Evolutionary conservation across 73 alveolate genomes (phyloP), one percentile per base, ranked within the genome.

Genomic region (Paraurostyla sp.): DNA sequence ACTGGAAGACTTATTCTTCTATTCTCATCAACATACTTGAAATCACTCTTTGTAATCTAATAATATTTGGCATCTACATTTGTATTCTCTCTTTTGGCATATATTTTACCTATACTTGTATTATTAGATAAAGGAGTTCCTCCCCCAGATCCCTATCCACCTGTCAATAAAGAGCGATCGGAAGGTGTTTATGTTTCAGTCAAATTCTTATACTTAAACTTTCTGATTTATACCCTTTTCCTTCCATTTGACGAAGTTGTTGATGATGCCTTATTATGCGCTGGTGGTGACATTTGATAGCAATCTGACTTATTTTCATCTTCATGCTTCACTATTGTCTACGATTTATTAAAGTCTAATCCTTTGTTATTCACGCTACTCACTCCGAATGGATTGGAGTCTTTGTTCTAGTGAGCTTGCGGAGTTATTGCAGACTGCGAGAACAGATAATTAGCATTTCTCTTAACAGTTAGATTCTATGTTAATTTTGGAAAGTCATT

Each of bases 141-240:
- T 2, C 42, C 42, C 4, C 49, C 6, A 59, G n/a, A n/a, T n/a
- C n/a, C n/a, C n/a, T n/a, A n/a, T n/a, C 32, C 13, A 1, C 32
- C 76, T 20, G 82, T 65, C 4, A 38, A 18, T 33, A 65, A 65
- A 2, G 82, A 65, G n/a, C 41, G 35, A 38, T 35, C 41, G 6
- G 82, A 65, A 3, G 82, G 82, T 1, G 82, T 65, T 65, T 65
- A 22, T 20, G 15, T 65, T 40, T 65, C 82, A 65, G 82, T 65
- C 58, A 65, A 65, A 38, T 65, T 65, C 36, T 65, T 65, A 38
- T 65, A 65, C 25, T 65, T 65, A 38, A 38, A 65, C 1, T 58
- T 27, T 30, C 41, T 65, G 9, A 65, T 58, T 22, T 38, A 65
- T 32, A 38, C 59, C 58, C 41, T 65, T 65, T 6, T 9, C 58